phyloP scores from a whole-genome alignment of 164 flowering plant species.

The Piper longum region DNA sequence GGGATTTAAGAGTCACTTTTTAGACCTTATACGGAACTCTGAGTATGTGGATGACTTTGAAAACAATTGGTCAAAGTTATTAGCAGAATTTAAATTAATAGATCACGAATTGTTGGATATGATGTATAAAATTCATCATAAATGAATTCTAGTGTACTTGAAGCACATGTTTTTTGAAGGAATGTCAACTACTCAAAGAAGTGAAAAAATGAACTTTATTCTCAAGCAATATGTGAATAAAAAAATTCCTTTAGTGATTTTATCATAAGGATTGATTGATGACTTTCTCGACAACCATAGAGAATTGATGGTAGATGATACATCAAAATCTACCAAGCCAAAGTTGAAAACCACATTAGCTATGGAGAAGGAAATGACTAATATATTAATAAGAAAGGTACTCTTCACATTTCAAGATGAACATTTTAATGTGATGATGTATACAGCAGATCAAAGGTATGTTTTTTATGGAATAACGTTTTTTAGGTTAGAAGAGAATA shows the following conservation, averaged over 20 bases:
- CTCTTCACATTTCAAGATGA: background rate
- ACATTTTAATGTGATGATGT: no score
- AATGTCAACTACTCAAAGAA: background rate
- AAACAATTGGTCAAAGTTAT: background rate
- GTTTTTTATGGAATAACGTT: no score
- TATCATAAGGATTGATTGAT: background rate
- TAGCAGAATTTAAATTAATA: background rate
- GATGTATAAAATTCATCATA: background rate
- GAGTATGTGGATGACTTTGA: background rate
- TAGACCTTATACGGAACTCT: background rate
- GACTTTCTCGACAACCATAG: background rate
- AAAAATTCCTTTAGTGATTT: background rate
- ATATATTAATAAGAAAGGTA: background rate
- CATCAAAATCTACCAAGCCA: background rate
- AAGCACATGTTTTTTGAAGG: background rate
- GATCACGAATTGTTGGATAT: background rate
- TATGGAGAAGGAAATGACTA: conserved; percentile 1
- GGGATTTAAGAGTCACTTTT: background rate
- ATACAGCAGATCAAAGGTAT: no score
- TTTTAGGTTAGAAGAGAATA: no score
- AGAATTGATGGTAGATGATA: background rate
- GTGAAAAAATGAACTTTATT: conserved; percentile 2
- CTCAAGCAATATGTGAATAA: background rate
- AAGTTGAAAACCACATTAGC: background rate
- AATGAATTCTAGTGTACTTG: background rate